These are phyloP conservation scores for Alternaria sp. DNA, from an alignment of 2,329 filamentous ascomycete genomes.

Conservation along the genomic window DNA sequence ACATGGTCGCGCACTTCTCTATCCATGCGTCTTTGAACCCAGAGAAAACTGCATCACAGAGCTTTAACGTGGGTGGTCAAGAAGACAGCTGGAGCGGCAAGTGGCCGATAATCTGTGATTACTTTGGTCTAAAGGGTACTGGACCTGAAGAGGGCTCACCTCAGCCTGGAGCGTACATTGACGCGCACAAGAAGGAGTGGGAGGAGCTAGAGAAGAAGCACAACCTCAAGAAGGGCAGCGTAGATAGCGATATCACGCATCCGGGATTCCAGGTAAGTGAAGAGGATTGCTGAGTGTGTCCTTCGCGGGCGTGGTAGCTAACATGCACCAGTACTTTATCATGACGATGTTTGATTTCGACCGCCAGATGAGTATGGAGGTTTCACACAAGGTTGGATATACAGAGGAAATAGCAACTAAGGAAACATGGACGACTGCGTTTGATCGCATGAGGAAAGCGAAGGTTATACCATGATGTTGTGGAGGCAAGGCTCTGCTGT, in stretches of 20 bases:
- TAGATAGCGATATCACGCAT: slow-evolving; percentile 55
- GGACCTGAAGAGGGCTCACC: slow-evolving; percentile 38
- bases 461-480: slow-evolving; percentile 50
- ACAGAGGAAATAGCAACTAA: slow-evolving; percentile 50
- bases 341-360: slow-evolving; percentile 58
- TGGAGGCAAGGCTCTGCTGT: background rate
- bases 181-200: slow-evolving; percentile 40
- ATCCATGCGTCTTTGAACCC: slow-evolving; percentile 56
- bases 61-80: slow-evolving; percentile 57
- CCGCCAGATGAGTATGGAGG: slow-evolving; percentile 56
- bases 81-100: slow-evolving; percentile 54
- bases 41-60: slow-evolving; percentile 49
- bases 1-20: slow-evolving; percentile 55
- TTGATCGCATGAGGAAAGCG: slow-evolving; percentile 55
- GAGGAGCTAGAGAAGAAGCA: slow-evolving; percentile 40
- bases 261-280: slow-evolving; percentile 41
- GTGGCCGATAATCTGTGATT: slow-evolving; percentile 58
- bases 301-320: background rate
- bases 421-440: slow-evolving; percentile 56
- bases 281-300: background rate
- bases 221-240: slow-evolving; percentile 51
- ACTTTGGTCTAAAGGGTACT: slow-evolving; percentile 58
- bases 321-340: slow-evolving; percentile 38
- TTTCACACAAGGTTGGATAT: slow-evolving; percentile 52
- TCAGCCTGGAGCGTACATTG: slow-evolving; percentile 42